phyloP scores from a whole-genome alignment of 164 flowering plant species.

The Tetracentron sinense region DNA sequence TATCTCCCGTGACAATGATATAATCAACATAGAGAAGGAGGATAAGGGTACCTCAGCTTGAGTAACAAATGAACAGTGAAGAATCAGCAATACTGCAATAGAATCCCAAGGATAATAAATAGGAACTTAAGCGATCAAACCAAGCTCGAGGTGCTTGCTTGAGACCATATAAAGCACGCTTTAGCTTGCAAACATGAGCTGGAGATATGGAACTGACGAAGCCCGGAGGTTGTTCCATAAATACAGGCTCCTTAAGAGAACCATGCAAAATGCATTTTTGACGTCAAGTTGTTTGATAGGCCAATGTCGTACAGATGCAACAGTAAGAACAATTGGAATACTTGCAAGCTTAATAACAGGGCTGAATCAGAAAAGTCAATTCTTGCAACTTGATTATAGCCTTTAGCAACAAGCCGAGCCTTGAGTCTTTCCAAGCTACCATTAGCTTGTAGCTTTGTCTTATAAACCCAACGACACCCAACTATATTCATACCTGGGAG shows the following conservation, averaged over 20 bases:
- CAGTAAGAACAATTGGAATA: not conserved
- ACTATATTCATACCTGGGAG: not conserved
- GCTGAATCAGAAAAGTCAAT: not conserved
- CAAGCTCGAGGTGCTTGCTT: not conserved
- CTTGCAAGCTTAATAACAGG: not conserved
- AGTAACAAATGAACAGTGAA: not conserved
- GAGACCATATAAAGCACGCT: not conserved
- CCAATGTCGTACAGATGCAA: not conserved
- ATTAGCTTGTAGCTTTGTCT: not conserved
- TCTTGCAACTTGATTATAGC: not conserved
- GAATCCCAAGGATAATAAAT: too few relatives aligned
- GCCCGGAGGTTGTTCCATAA: not conserved
- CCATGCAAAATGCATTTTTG: not conserved
- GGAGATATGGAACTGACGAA: not conserved
- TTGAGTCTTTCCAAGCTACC: not conserved
- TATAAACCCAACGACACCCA: not conserved
- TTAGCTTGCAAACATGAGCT: not conserved
- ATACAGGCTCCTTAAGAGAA: not conserved
- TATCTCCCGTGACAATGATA: not conserved
- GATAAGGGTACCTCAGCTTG: not conserved
- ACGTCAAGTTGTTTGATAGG: not conserved
- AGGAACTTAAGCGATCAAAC: not conserved
- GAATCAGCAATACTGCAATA: not conserved
- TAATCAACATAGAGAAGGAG: not conserved
- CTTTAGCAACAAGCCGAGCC: not conserved